Evolutionary conservation across 768 basidiomycete genomes (phyloP), one percentile per base, ranked within the genome.

Genomic region (Trametes sanguinea): DNA sequence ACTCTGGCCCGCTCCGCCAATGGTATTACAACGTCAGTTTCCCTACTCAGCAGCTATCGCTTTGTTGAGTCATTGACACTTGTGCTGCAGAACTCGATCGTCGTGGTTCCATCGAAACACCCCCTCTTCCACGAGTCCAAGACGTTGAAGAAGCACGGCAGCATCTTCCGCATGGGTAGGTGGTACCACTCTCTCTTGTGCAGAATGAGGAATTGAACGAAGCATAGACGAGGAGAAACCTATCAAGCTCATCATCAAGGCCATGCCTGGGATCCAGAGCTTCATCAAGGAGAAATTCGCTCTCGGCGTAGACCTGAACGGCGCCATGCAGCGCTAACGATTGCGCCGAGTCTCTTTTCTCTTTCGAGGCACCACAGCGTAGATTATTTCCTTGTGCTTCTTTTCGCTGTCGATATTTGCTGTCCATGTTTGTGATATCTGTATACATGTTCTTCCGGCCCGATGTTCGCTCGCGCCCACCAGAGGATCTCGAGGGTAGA

Each of bases 11-110:
- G 10, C 78, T 88, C 32, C 78, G 83, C 43, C 68, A 74, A 16
- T 96, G 94, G 94, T 95, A 93, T 76, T 77, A 78, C 60, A 78
- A 86, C 73, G 91, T 89, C 63, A 57, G 79, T 61, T 4, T 14
- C 50, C 29, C 13, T 1, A 3, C 9, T n/a, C 45, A 54, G 22
- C 22, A 22, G 22, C 22, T 22, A 22, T 22, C 22, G 22, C 22
- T 22, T 22, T 22, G 22, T 22, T 22, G 22, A 22, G 22, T 22
- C 40, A 44, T 50, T 37, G 35, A 37, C 35, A 2, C 56, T 10
- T 32, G 13, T 58, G n/a, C 32, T 13, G 47, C 66, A 94, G 92
- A 83, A 85, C 63, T 93, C 92, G 0, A 76, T 86, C 37, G 82
- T 93, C 35, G 81, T 90, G 56, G 76, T 93, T 16, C 89, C 94